phyloP scores from a whole-genome alignment of 345 rosid species.

The Turnera subulata region DNA sequence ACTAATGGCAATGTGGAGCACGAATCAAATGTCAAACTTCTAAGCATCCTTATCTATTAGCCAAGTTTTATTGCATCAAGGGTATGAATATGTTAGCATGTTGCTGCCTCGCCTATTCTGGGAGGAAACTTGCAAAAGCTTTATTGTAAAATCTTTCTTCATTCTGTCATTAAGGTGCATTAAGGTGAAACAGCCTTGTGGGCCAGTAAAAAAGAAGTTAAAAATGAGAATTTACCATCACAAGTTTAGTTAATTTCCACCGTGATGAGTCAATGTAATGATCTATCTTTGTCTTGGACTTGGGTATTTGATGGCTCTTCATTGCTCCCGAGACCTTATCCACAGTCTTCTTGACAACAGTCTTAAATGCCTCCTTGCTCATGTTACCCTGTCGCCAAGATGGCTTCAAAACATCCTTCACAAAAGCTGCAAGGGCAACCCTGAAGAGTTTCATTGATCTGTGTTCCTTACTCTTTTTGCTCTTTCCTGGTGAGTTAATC shows the following conservation, averaged over 20 bases:
- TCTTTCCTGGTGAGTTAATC: constrained; percentile 48
- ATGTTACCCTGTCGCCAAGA: constrained; percentile 91
- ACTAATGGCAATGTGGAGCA: no score
- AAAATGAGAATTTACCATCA: constrained; percentile 54
- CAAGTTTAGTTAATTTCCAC: constrained; percentile 83
- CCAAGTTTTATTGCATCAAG: background rate
- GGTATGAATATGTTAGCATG: background rate
- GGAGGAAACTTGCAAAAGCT: background rate
- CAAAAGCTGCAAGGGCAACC: constrained; percentile 71
- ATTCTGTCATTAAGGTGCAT: background rate
- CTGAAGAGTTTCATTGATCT: constrained; percentile 71
- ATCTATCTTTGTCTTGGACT: constrained; percentile 76
- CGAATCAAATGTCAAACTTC: no score
- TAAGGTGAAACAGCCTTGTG: background rate
- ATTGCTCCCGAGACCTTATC: constrained; percentile 82
- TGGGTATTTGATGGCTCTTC: constrained; percentile 71
- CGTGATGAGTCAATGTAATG: constrained; percentile 67
- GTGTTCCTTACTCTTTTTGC: constrained; percentile 54
- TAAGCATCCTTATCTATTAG: no score
- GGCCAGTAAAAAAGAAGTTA: background rate
- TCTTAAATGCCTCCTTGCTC: constrained; percentile 96
- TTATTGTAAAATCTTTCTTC: background rate
- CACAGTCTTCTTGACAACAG: constrained; percentile 82
- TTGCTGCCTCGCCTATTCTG: background rate
- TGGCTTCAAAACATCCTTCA: constrained; percentile 87